A percentile compares a stretch with the other conserved stretches of the same genome.
Evolutionary conservation across 73 alveolate species (phyloP).

Genomic region (Paramecium caudatum): DNA sequence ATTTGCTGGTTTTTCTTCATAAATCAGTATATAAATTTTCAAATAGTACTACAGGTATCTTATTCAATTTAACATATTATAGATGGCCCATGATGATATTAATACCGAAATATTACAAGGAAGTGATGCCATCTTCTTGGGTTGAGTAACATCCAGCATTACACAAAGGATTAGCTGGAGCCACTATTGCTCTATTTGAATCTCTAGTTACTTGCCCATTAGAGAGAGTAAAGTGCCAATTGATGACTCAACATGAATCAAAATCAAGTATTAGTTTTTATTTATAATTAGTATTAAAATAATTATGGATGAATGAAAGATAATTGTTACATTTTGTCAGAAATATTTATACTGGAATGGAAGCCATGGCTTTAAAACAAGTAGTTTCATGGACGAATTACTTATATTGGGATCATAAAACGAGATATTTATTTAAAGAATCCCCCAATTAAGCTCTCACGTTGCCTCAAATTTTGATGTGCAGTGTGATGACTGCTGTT

Average conservation of each 20-base stretch:
- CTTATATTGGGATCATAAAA: conserved; percentile 67
- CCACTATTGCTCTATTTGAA: conserved; percentile 47
- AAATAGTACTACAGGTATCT: conserved; percentile 34
- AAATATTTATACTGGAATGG: conserved; percentile 52
- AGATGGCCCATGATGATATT: conserved; percentile 67
- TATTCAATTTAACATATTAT: background rate
- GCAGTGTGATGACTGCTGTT: conserved; percentile 41
- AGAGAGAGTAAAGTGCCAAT: conserved; percentile 43
- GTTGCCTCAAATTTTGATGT: background rate
- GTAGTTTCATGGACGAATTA: conserved; percentile 63
- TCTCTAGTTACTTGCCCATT: conserved; percentile 53
- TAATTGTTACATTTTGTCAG: background rate
- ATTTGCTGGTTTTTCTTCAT: conserved; percentile 49
- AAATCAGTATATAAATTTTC: background rate
- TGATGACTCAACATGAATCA: conserved; percentile 35
- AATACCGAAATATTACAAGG: conserved; percentile 52
- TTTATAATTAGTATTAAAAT: background rate
- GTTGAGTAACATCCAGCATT: conserved; percentile 52
- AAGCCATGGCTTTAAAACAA: conserved; percentile 39
- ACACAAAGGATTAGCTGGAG: conserved; percentile 64
- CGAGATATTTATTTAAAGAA: conserved; percentile 43
- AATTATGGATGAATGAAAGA: conserved; percentile 8
- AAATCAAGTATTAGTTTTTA: conserved; percentile 34
- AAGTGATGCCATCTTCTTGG: conserved; percentile 24
- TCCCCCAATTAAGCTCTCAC: conserved; percentile 43